Evolutionary conservation across 495 filamentous ascomycete genomes (phyloP).

Genomic region (Penicillium crystallinum): DNA sequence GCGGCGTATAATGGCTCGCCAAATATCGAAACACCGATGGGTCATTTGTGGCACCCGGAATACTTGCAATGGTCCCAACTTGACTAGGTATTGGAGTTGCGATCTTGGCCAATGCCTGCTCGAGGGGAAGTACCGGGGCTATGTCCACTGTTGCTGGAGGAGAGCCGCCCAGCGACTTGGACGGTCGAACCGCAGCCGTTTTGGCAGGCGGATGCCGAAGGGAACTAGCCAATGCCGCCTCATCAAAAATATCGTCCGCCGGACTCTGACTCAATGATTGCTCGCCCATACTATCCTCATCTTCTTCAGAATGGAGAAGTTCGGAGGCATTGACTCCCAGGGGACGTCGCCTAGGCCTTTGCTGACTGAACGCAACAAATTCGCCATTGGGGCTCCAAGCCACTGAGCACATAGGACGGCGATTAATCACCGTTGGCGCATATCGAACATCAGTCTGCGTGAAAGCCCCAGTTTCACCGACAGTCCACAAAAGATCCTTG

Average conservation of each 20-base stretch:
- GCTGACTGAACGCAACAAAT: constrained; percentile 46
- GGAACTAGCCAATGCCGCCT: constrained; percentile 49
- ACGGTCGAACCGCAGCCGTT: constrained; percentile 25
- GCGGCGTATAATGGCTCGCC: constrained; percentile 50
- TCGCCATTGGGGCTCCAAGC: constrained; percentile 45
- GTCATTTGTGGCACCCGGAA: constrained; percentile 50
- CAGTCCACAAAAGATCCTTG: constrained; percentile 87
- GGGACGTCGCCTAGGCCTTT: constrained; percentile 38
- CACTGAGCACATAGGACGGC: constrained; percentile 39
- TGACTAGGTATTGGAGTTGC: constrained; percentile 53
- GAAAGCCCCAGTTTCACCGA: constrained; percentile 76
- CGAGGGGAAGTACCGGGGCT: constrained; percentile 51
- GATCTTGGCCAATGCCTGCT: constrained; percentile 54
- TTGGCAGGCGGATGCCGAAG: constrained; percentile 39
- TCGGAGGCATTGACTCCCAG: constrained; percentile 32
- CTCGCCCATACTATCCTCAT: constrained; percentile 32
- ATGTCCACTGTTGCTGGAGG: constrained; percentile 50
- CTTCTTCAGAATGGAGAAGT: constrained; percentile 29
- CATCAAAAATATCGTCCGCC: constrained; percentile 58
- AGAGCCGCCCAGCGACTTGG: constrained; percentile 47
- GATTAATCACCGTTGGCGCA: constrained; percentile 70
- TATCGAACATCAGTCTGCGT: constrained; percentile 84
- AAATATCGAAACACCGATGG: constrained; percentile 54
- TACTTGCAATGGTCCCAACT: constrained; percentile 55
- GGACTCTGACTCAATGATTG: constrained; percentile 58